Evolutionary conservation across 106 monocot species (phyloP), one percentile per base, ranked within the genome.

Genomic region (Xerophyta viscosa): DNA sequence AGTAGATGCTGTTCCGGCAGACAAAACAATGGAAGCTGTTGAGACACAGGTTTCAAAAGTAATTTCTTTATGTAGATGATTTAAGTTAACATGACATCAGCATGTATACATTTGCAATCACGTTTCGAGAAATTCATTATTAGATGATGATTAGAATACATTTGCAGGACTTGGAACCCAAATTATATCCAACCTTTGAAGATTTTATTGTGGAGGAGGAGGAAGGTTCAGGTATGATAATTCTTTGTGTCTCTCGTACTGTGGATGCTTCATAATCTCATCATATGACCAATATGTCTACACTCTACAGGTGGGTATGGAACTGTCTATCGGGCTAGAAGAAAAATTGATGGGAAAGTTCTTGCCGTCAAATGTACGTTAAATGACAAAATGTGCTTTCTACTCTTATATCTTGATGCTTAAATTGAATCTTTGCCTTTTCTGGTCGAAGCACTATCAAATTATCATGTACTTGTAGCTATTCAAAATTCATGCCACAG

Each of bases 331-430:
- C 84, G 73, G 60, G 89, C 79, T 41, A 60, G 46, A 64, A 96
- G 89, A 41, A 89, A 79, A 57, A 58, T 54, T 2, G 96, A 96
- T 74, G 96, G 74, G 7, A 89, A 82, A 72, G 73, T 77, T 73
- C 79, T 96, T 74, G 96, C 96, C 9, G 63, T 96, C 31, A 96
- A 96, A 69, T 96, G 96, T 96, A 86, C 39, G 96, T 68, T 10
- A 50, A 13, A 10, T 18, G 8, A 55, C 6, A 12, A 21, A 2
- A 10, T 15, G 18, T 31, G 15, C 14, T 19, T 19, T 14, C 28
- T 6, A 36, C 4, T 18, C 31, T 4, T 8, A 18, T 18, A 23
- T 8, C 2, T 23, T 19, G 19, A 3, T 50, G n/a, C 6, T 24
- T 23, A 8, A 50, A 4, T 23, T 22, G 8, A n/a, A n/a, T n/a